phyloP scores from a whole-genome alignment of 176 grass and related monocot species.

The Triticum monococcum region DNA sequence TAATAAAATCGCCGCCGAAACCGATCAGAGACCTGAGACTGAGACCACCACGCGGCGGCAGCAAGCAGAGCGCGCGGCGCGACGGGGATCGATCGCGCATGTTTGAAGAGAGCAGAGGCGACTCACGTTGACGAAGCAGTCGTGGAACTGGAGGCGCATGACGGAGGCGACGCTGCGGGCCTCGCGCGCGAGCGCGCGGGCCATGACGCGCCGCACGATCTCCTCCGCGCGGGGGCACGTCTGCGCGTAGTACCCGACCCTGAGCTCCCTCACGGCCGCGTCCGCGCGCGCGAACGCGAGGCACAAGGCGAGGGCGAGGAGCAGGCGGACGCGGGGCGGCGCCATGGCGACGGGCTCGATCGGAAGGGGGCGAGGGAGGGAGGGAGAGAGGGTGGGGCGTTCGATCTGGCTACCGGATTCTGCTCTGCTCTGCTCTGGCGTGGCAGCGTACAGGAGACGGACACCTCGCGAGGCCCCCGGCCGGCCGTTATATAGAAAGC shows the following conservation, averaged over 20 bases:
- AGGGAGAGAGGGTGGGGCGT: background rate
- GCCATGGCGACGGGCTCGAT: conserved; percentile 18
- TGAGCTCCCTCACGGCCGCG: conserved; percentile 37
- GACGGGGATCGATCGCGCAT: background rate
- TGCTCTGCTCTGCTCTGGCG: background rate
- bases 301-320: background rate
- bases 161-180: conserved; percentile 81
- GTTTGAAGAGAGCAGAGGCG: background rate
- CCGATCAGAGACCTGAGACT: background rate
- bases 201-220: conserved; percentile 58
- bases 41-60: background rate
- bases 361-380: background rate
- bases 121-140: conserved; percentile 96
- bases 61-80: background rate
- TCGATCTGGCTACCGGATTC: background rate
- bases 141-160: conserved; percentile 98
- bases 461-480: background rate
- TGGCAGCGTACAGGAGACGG: background rate
- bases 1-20: background rate
- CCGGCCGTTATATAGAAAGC: conserved; percentile 8
- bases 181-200: conserved; percentile 54
- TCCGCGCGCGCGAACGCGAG: background rate
- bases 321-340: background rate
- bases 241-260: conserved; percentile 74
- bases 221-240: conserved; percentile 76